phyloP scores from a whole-genome alignment of 2,329 filamentous ascomycete species.

The Cercospora citrullina region DNA sequence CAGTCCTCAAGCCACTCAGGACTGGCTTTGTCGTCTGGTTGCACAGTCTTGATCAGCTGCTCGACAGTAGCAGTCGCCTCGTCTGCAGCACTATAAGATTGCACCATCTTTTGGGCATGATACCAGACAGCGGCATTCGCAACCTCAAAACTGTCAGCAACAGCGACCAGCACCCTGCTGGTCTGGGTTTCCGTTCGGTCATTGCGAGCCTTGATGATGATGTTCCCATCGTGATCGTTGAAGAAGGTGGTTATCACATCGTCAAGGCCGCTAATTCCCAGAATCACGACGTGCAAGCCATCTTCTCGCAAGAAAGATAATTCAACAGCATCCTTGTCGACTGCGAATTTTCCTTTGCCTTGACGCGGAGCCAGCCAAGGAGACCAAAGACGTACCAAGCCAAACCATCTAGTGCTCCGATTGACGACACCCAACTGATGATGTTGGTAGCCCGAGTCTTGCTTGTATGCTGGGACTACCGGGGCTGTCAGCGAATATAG shows the following conservation, averaged over 20 bases:
- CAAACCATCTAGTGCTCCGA: slow-evolving; percentile 72
- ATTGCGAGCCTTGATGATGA: slow-evolving; percentile 70
- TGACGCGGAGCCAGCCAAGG: slow-evolving; percentile 91
- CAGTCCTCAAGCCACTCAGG: slow-evolving; percentile 65
- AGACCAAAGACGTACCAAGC: slow-evolving; percentile 73
- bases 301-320: slow-evolving; percentile 72
- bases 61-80: slow-evolving; percentile 37
- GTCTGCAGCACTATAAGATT: slow-evolving; percentile 45
- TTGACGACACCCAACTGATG: slow-evolving; percentile 65
- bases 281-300: slow-evolving; percentile 73
- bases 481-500: slow-evolving; percentile 67
- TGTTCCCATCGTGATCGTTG: slow-evolving; percentile 62
- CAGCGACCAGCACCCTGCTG: slow-evolving; percentile 67
- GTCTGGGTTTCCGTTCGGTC: slow-evolving; percentile 60
- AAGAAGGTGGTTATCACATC: slow-evolving; percentile 70
- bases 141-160: slow-evolving; percentile 70
- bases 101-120: slow-evolving; percentile 70
- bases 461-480: slow-evolving; percentile 57
- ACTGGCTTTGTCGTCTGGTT: slow-evolving; percentile 51
- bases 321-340: slow-evolving; percentile 76
- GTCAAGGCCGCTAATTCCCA: slow-evolving; percentile 74
- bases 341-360: slow-evolving; percentile 63
- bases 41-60: slow-evolving; percentile 44
- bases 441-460: slow-evolving; percentile 58
- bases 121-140: slow-evolving; percentile 83